Evolutionary conservation across 306 rosid genomes (phyloP), one percentile per base, ranked within the genome.

Genomic region (Castanea sativa): DNA sequence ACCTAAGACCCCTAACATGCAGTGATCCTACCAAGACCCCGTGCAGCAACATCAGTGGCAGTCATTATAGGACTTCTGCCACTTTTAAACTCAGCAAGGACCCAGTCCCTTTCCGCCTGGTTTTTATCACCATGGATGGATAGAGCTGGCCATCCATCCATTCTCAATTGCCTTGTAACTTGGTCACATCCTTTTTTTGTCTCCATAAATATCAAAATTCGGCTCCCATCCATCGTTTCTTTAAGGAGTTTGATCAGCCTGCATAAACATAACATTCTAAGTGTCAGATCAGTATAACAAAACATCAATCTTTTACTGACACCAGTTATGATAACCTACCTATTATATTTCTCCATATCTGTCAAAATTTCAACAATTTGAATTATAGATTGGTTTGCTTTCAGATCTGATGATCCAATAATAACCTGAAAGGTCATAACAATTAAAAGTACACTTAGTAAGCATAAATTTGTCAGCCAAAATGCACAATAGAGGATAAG

Each of bases 1-100:
- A 76, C 90, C 92, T 84, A 90, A 71, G 74, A 89, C 84, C 82
- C 87, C 93, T 84, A 85, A 83, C 88, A 92, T 90, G 88, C 88
- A 90, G 86, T 89, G 82, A 90, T 82, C 99, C 97, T 95, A 95
- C 99, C 99, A 91, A 95, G 98, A 89, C 99, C 99, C 82, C 99
- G 94, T 0, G 99, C 99, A 85, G 99, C 99, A 88, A 95, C 99
- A 92, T 95, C 99, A 79, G 99, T 95, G 95, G 99, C 99, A 84
- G 98, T 93, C 99, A 95, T 95, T 84, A 95, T 85, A 73, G 93
- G 97, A 85, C 93, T 92, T 87, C 97, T 86, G 85, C 99, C 99
- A 91, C 92, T 90, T 87, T 92, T 95, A 93, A 95, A 95, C 83
- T 95, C 99, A 77, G 99, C 89, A 83, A 95, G 86, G 77, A 95